Percentiles rank a stretch among this genome's conserved stretches.
Conservation (phyloP, 2,329 filamentous ascomycete species). For the Penicillium sp. region DNA sequence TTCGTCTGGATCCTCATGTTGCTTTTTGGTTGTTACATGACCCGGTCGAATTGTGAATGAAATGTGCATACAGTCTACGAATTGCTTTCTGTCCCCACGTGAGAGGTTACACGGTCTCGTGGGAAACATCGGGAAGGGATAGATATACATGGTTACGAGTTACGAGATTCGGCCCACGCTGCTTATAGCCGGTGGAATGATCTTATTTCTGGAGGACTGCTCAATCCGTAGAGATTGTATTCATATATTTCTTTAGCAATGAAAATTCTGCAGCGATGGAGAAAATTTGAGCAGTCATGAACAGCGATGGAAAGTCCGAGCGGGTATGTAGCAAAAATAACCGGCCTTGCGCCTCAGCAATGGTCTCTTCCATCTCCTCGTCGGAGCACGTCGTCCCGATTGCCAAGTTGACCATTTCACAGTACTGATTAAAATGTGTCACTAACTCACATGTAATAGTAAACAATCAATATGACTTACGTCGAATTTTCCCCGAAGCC, state of each 20-base stretch:
- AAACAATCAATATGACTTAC: neutral
- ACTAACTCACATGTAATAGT: neutral
- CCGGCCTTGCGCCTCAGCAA: neutral
- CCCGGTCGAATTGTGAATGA: neutral
- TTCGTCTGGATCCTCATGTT: constrained; percentile 9
- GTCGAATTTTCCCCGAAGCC: neutral
- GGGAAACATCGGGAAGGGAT: constrained; percentile 4
- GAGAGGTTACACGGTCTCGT: constrained; percentile 17
- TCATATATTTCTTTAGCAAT: too few relatives aligned
- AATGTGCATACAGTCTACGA: neutral
- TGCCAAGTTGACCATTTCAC: neutral
- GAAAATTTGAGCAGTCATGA: too few relatives aligned
- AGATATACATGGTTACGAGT: neutral
- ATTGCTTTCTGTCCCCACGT: neutral
- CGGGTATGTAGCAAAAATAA: neutral
- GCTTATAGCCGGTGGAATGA: neutral
- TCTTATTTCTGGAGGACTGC: neutral
- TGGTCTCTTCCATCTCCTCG: neutral
- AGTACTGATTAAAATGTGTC: neutral
- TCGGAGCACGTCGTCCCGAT: neutral
- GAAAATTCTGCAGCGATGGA: too few relatives aligned
- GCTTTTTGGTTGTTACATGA: constrained; percentile 8
- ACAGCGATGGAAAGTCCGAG: neutral
- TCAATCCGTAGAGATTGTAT: neutral
- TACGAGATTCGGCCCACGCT: neutral